A percentile compares a stretch with the other conserved stretches of the same genome.
phyloP scores from a whole-genome alignment of 345 rosid species.

The Chamaenerion angustifolium region DNA sequence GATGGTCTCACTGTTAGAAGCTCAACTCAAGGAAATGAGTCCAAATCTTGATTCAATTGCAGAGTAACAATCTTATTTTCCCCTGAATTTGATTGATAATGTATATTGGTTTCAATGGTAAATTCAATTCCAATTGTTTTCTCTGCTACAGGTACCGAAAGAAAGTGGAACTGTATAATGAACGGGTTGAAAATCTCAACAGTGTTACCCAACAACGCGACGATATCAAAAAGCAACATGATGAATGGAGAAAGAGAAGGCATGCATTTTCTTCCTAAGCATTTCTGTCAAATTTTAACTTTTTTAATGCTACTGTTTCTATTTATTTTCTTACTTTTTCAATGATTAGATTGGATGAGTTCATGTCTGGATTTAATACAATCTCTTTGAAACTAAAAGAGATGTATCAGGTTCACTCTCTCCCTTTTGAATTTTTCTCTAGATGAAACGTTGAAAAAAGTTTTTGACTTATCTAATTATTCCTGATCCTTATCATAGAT shows the following conservation, averaged over 20 bases:
- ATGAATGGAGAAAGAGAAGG: conserved; percentile 89
- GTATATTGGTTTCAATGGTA: conserved; percentile 2
- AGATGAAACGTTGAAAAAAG: no score
- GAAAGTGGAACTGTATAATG: conserved; percentile 60
- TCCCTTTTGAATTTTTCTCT: background rate
- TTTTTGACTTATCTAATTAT: background rate
- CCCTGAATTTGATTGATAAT: background rate
- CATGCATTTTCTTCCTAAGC: conserved; percentile 9
- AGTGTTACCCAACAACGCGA: conserved; percentile 68
- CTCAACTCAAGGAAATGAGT: conserved; percentile 82
- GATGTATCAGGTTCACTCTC: conserved; percentile 85
- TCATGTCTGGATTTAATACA: conserved; percentile 92
- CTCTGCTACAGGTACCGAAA: conserved; percentile 43
- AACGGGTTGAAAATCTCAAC: conserved; percentile 72
- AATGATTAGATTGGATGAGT: conserved; percentile 71
- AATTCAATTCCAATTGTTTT: conserved; percentile 5
- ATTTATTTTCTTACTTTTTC: conserved; percentile 11
- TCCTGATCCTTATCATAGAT: conserved; percentile 29
- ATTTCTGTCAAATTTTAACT: background rate
- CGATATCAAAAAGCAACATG: conserved; percentile 68
- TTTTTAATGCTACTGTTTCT: background rate
- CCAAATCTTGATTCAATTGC: conserved; percentile 96
- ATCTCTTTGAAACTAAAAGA: conserved; percentile 91
- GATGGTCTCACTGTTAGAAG: conserved; percentile 65
- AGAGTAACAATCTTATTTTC: conserved; percentile 35